Evolutionary conservation across 768 basidiomycete species (phyloP).

Genomic region (Gymnopilus dilepis): DNA sequence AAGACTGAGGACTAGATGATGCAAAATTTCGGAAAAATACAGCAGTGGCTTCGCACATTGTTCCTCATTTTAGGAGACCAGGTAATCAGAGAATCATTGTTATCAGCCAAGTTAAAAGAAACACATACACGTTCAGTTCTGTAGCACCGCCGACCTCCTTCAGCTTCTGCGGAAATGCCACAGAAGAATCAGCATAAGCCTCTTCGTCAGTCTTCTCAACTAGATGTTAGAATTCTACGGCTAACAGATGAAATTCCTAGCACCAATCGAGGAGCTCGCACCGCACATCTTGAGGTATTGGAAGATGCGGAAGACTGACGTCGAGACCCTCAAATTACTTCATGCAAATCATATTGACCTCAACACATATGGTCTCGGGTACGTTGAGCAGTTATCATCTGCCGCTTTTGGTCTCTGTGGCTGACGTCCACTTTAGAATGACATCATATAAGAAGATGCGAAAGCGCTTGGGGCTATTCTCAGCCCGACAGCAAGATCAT

Average conservation of each 20-base stretch:
- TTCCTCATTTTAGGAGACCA: too few relatives aligned
- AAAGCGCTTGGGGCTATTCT: neutral
- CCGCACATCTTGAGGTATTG: conserved; percentile 4
- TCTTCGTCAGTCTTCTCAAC: neutral
- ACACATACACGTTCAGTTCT: too few relatives aligned
- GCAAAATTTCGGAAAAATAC: too few relatives aligned
- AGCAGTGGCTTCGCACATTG: too few relatives aligned
- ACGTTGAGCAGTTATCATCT: neutral
- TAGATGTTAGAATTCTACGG: neutral
- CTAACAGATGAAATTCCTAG: neutral
- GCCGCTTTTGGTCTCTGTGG: neutral
- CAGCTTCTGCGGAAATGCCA: too few relatives aligned
- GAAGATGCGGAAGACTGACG: conserved; percentile 6
- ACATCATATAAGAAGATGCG: neutral
- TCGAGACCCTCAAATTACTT: neutral
- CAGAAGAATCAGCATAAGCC: neutral
- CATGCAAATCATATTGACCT: neutral
- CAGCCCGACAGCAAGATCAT: conserved; percentile 14
- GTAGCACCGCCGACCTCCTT: too few relatives aligned
- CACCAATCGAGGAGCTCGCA: conserved; percentile 1
- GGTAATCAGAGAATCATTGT: too few relatives aligned
- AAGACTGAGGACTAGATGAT: too few relatives aligned
- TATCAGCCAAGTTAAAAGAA: too few relatives aligned
- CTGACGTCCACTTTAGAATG: neutral
- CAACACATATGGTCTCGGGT: neutral